Evolutionary conservation across 2,329 filamentous ascomycete genomes (phyloP), one percentile per base, ranked within the genome.

Genomic region (Penicillium sp.): DNA sequence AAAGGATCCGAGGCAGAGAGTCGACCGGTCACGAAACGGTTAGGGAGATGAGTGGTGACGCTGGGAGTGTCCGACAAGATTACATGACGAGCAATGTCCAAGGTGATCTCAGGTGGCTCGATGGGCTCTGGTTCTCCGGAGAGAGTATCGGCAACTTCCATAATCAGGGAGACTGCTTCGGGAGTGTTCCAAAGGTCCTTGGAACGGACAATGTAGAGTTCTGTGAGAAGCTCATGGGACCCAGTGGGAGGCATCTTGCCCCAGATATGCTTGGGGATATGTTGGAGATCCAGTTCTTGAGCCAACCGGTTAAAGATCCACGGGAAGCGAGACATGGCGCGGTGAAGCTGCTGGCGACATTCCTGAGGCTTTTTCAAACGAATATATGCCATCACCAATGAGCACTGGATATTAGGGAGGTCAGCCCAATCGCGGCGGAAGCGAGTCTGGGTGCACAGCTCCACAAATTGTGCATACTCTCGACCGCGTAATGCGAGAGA

Each of bases 151-250:
- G 87, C 88, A 16, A 88, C 85, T 66, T 90, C 86, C 29, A 88
- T 82, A 1, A 97, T 82, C 8, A 96, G 76, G 4, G 80, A 77
- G 3, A 83, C 87, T 14, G 85, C 86, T 66, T 91, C 87, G 0
- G 89, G 82, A 4, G 87, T 91, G 70, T 92, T 92, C 93, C 93
- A 97, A 3, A 96, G 78, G 65, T 93, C 90, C 68, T 92, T 93
- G 4, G 89, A 83, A 45, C 89, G 85, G 55, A 85, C 81, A 27
- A 91, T 82, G 69, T 96, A 96, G 2, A 96, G 81, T 67, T 89
- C 86, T 4, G 87, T 86, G 67, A 91, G 84, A 37, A 96, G 83
- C 54, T 84, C 81, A 63, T 91, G 84, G 46, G 86, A 81, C 13
- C 83, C 79, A 29, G 86, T 83, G 1, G 87, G 82, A 5, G 90